Conservation (phyloP, 2,329 filamentous ascomycete genomes). For the Alternaria longipes region DNA sequence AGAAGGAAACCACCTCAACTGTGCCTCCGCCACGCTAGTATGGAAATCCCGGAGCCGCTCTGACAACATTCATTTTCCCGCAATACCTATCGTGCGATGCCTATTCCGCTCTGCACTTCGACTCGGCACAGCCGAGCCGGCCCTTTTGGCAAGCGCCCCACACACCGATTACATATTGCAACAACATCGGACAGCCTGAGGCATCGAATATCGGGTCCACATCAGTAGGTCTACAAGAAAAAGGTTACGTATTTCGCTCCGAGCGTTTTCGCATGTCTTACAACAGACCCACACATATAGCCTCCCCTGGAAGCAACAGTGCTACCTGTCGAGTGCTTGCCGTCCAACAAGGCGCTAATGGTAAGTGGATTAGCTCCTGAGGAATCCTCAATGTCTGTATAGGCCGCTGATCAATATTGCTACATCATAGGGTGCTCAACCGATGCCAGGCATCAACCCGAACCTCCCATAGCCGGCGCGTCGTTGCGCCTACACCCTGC, state of each 20-base stretch:
- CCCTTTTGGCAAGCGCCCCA: constrained; percentile 16
- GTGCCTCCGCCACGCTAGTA: constrained; percentile 31
- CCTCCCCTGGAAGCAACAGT: constrained; percentile 4
- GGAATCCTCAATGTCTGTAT: constrained; percentile 1
- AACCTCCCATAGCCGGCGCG: not conserved
- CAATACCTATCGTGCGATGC: constrained; percentile 10
- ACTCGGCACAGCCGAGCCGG: constrained; percentile 8
- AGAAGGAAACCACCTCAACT: constrained; percentile 15
- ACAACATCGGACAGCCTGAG: constrained; percentile 13
- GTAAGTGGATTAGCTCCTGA: not conserved
- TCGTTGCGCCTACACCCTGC: not conserved
- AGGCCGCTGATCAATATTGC: constrained; percentile 12
- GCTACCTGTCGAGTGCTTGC: constrained; percentile 11
- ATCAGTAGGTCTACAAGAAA: constrained; percentile 2
- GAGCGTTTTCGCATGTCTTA: constrained; percentile 7
- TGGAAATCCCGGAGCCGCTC: constrained; percentile 10
- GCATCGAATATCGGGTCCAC: constrained; percentile 8
- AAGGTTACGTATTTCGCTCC: constrained; percentile 3
- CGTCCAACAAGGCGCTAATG: constrained; percentile 16
- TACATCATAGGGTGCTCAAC: constrained; percentile 8
- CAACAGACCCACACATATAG: constrained; percentile 11
- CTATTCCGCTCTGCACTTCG: constrained; percentile 3
- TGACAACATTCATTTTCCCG: constrained; percentile 1
- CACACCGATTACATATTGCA: constrained; percentile 9
- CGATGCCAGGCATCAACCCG: constrained; percentile 8